Base-by-base conservation (phyloP, 2,329 filamentous ascomycete genomes). In the Fusarium nodosum region DNA sequence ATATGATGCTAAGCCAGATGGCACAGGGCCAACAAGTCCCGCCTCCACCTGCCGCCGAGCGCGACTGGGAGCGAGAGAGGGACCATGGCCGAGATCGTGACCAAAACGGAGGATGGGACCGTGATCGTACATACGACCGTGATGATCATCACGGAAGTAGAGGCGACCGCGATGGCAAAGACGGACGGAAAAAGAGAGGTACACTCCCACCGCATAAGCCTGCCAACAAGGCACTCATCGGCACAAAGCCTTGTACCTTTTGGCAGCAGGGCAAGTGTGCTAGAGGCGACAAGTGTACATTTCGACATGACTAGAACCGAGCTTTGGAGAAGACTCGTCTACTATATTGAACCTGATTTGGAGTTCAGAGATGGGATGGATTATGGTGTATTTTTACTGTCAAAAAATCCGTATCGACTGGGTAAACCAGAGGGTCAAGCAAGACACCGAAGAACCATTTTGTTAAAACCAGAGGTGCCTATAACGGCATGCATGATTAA, bases 231-330 rank as follows among this genome's bases (percentile, higher is more conserved):
- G 83, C 85, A 16, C 81, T 89, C 16, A 88, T 89, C 50, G 88
- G 89, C 57, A 91, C 90, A 44, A 89, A 91, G 74, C 85, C 90
- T 7, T 93, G 91, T 77, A 86, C 85, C 22, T 93, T 92, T 77
- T 93, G 84, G 83, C 84, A 87, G 60, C 87, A 91, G 75, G 91
- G 91, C 16, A 90, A 89, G 75, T 93, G 91, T 79, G 88, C 87
- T 9, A 90, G 92, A 76, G 91, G 91, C 24, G 89, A 91, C 36
- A 88, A 89, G 73, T 93, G 91, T 80, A 93, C 91, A 3, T 93
- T 91, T 77, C 85, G 90, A 58, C 91, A 93, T 75, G 89, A 92
- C 51, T 81, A 59, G 66, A 50, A 59, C 57, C 24, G 51, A 57
- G 22, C 50, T 56, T 53, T 58, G 20, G 20, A 54, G 47, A 44